These are phyloP conservation scores for Rhizopus delemar DNA, from an alignment of 371 early-diverging fungal species.

Conservation along the genomic window DNA sequence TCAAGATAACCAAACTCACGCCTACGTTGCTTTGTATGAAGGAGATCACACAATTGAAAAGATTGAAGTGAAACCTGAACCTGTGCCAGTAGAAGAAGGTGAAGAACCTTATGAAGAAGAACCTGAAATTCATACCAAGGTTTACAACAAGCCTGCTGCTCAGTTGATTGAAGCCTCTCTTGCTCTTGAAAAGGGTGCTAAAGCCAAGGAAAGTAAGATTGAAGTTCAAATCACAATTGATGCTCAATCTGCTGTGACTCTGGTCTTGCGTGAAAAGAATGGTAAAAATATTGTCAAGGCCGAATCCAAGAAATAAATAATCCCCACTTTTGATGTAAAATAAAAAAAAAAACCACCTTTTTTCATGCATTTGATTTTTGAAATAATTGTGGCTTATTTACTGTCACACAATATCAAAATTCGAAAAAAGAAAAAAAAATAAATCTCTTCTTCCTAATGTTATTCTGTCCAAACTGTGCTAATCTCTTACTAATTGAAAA, in stretches of 20 bases:
- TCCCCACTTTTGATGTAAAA: neutral
- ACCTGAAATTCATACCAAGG: conserved; percentile 53
- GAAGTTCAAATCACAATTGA: conserved; percentile 64
- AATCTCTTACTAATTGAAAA: conserved; percentile 79
- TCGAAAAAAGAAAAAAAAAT: conserved; percentile 5
- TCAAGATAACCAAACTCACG: conserved; percentile 69
- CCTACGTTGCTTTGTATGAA: conserved; percentile 83
- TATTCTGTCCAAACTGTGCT: conserved; percentile 87
- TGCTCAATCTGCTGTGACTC: conserved; percentile 48
- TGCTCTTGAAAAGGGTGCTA: conserved; percentile 52
- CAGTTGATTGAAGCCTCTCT: conserved; percentile 59
- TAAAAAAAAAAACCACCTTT: too few species aligned
- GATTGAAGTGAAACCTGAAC: conserved; percentile 58
- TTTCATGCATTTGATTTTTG: neutral
- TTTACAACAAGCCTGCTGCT: conserved; percentile 57
- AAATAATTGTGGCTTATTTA: conserved; percentile 9
- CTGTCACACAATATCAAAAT: neutral
- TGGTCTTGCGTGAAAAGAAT: conserved; percentile 64
- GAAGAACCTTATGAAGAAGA: conserved; percentile 54
- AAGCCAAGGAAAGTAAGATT: conserved; percentile 56
- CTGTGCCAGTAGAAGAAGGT: conserved; percentile 55
- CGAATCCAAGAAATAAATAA: conserved; percentile 39
- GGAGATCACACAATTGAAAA: conserved; percentile 67
- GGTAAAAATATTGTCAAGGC: conserved; percentile 56
- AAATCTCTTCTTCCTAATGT: conserved; percentile 49